Evolutionary conservation across 345 rosid genomes (phyloP), one percentile per base, ranked within the genome.

Genomic region (Dovyalis caffra): DNA sequence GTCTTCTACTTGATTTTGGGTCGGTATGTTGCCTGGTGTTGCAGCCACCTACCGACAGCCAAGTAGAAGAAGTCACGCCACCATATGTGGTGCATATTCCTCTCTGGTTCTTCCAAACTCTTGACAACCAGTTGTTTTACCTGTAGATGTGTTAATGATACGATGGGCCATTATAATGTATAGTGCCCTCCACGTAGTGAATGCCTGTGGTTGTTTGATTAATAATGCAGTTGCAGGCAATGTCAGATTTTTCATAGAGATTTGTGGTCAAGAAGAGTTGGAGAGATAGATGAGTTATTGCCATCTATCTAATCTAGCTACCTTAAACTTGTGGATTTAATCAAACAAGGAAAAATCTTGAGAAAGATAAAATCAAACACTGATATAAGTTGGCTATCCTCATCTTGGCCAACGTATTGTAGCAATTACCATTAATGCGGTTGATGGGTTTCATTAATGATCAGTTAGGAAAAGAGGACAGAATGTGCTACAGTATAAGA

Each of bases 31-130:
- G 32, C 33, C 18, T 6, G 67, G 56, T 57, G 66, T 58, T 56
- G 72, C 47, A 16, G 8, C 68, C 34, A 68, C 78, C 73, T 6
- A 68, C 68, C 67, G 66, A 45, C 78, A 60, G 14, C 45, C 5
- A 8, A 26, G 16, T 5, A 10, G 14, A 51, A 66, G 8, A 26
- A 57, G 34, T 34, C 0, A 10, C 25, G 77, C 20, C 68, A 18
- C 47, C 25, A 66, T 45, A 4, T 58, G 68, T 68, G 78, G 73
- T 61, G 25, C 43, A 25, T 32, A 75, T 68, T 69, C 31, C 53
- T 28, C 7, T 38, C n/a, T 5, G 33, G 45, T 21, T 75, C 66
- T 67, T n/a, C 6, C 57, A 23, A 28, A 18, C 21, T 61, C 58
- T 51, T n/a, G 9, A 53, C 38, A 35, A 8, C 16, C 64, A 34